phyloP scores from a whole-genome alignment of 352 stramenopile species.

The Globisporangium splendens region DNA sequence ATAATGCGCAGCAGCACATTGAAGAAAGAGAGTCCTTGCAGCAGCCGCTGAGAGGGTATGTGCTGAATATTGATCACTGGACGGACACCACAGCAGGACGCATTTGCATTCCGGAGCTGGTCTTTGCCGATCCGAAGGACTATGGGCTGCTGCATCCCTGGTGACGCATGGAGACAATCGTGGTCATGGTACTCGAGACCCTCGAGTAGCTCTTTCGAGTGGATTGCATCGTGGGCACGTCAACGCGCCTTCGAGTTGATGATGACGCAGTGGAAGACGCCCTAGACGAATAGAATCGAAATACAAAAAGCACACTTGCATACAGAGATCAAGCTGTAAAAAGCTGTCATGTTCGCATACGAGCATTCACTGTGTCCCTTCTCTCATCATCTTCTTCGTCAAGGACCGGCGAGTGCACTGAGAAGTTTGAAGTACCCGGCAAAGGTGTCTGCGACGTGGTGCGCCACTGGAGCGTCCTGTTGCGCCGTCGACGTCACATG shows the following conservation, averaged over 20 bases:
- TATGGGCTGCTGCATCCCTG: slow-evolving; percentile 53
- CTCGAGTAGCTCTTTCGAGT: slow-evolving; percentile 59
- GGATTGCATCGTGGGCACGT: slow-evolving; percentile 31
- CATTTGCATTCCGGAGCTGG: slow-evolving; percentile 35
- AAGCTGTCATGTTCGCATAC: no score
- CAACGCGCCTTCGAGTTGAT: not conserved
- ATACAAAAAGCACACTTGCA: no score
- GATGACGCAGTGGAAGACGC: no score
- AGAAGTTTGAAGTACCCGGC: slow-evolving; percentile 66
- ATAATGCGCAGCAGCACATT: not conserved
- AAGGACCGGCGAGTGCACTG: slow-evolving; percentile 17
- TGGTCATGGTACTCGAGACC: slow-evolving; percentile 43
- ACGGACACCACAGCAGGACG: slow-evolving; percentile 26
- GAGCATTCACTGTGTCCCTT: no score
- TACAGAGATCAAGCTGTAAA: no score
- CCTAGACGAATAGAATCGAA: no score
- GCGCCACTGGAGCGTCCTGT: slow-evolving; percentile 27
- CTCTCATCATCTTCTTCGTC: not conserved
- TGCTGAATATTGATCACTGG: slow-evolving; percentile 27
- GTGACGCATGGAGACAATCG: slow-evolving; percentile 37
- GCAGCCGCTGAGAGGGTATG: slow-evolving; percentile 8
- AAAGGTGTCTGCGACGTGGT: slow-evolving; percentile 69
- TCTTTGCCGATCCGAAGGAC: slow-evolving; percentile 28
- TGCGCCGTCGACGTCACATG: slow-evolving; percentile 39
- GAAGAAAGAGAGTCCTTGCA: no score